Evolutionary conservation across 2,329 filamentous ascomycete species (phyloP).

Genomic region (Fusarium sp.): DNA sequence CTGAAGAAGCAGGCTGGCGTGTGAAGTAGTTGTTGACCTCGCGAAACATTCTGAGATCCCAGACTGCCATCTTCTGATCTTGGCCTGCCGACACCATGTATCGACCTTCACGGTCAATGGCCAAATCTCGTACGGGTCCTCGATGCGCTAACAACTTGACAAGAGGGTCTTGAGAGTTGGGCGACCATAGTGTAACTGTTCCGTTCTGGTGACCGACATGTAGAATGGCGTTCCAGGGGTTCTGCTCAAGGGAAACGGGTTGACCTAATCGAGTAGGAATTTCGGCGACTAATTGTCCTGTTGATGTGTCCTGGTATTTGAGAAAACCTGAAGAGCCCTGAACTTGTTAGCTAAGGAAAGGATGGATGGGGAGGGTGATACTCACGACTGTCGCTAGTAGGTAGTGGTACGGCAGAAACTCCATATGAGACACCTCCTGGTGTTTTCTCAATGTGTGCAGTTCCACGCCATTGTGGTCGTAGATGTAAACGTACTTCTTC

Average conservation of each 20-base stretch:
- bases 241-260: conserved; percentile 85
- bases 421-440: conserved; percentile 90
- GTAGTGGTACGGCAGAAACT: conserved; percentile 97
- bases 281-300: conserved; percentile 87
- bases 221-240: conserved; percentile 90
- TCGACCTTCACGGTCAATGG: conserved; percentile 87
- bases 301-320: conserved; percentile 96
- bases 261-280: conserved; percentile 86
- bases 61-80: conserved; percentile 91
- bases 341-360: conserved; percentile 17
- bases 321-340: conserved; percentile 83
- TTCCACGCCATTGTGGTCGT: conserved; percentile 90
- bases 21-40: conserved; percentile 92
- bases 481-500: conserved; percentile 97
- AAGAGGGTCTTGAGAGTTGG: conserved; percentile 85
- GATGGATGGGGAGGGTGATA: conserved; percentile 25
- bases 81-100: conserved; percentile 97
- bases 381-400: conserved; percentile 85
- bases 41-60: conserved; percentile 94
- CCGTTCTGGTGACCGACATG: conserved; percentile 96
- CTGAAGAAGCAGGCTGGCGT: conserved; percentile 81
- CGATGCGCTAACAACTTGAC: conserved; percentile 92
- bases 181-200: conserved; percentile 94
- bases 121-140: conserved; percentile 86
- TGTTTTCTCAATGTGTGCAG: conserved; percentile 92